A percentile compares a stretch with the other conserved stretches of the same genome.
These are phyloP conservation scores for Microcyclospora pomicola DNA, from an alignment of 2,329 filamentous ascomycete species.

Conservation along the genomic window DNA sequence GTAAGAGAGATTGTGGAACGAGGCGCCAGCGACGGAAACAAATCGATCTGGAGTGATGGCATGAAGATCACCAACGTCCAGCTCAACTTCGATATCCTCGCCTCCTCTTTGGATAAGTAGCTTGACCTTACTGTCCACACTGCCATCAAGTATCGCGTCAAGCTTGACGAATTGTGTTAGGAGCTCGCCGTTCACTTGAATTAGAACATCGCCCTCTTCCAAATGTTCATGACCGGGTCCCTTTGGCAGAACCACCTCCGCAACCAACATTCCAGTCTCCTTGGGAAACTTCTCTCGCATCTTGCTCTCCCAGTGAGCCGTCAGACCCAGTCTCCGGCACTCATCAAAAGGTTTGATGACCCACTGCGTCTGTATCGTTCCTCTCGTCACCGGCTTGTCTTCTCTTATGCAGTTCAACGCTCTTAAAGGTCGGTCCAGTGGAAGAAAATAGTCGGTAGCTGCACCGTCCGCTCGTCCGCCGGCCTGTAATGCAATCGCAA, in stretches of 20 bases:
- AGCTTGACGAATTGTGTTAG: constrained; percentile 85
- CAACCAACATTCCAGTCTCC: constrained; percentile 93
- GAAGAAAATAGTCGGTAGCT: constrained; percentile 94
- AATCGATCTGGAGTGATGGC: constrained; percentile 92
- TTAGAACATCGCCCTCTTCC: constrained; percentile 83
- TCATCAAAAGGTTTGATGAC: constrained; percentile 96
- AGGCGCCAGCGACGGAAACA: constrained; percentile 81
- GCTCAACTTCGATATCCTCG: constrained; percentile 69
- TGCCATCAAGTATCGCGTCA: constrained; percentile 83
- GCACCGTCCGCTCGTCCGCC: constrained; percentile 88
- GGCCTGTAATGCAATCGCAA: constrained; percentile 82
- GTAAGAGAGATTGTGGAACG: constrained; percentile 93
- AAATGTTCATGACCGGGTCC: constrained; percentile 79
- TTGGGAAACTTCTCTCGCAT: constrained; percentile 74
- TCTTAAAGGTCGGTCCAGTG: constrained; percentile 75
- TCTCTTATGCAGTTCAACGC: constrained; percentile 76
- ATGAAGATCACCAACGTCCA: constrained; percentile 80
- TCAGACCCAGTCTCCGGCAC: constrained; percentile 76
- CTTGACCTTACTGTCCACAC: constrained; percentile 63
- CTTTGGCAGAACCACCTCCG: constrained; percentile 83
- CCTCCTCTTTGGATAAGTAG: constrained; percentile 81
- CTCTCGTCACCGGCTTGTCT: constrained; percentile 62
- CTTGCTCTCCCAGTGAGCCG: constrained; percentile 70
- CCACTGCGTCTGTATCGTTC: constrained; percentile 97
- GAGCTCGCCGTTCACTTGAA: constrained; percentile 87